phyloP scores from a whole-genome alignment of 768 basidiomycete genomes.

The Pholiota microspora region DNA sequence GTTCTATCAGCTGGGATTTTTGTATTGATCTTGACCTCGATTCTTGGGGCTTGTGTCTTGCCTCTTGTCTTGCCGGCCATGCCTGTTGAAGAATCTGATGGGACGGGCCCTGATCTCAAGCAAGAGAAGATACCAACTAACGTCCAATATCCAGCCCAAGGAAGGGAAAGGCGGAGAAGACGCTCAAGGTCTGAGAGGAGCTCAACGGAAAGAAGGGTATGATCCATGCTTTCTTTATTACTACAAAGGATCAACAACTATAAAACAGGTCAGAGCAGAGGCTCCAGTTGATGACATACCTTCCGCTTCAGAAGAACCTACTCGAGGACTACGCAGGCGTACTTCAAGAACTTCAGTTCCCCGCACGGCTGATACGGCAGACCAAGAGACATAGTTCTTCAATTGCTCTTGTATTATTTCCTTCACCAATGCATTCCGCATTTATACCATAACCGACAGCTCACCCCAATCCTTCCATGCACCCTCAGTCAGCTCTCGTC shows the following conservation, averaged over 20 bases:
- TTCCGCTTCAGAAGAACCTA: slow-evolving; percentile 22
- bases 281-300: slow-evolving; percentile 27
- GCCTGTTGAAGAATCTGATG: slow-evolving; percentile 13
- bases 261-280: slow-evolving; percentile 27
- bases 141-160: not conserved
- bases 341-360: slow-evolving; percentile 38
- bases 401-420: not conserved
- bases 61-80: slow-evolving; percentile 26
- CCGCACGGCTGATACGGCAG: slow-evolving; percentile 27
- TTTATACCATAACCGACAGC: not conserved
- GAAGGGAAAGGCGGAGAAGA: slow-evolving; percentile 15
- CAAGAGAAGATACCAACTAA: not conserved
- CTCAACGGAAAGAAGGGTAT: slow-evolving; percentile 17
- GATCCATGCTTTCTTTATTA: slow-evolving; percentile 14
- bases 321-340: slow-evolving; percentile 42
- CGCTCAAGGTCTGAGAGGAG: slow-evolving; percentile 24
- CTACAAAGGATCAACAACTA: slow-evolving; percentile 8
- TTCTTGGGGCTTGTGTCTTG: slow-evolving; percentile 51
- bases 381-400: slow-evolving; percentile 10
- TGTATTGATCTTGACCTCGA: slow-evolving; percentile 42
- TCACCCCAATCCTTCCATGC: not conserved
- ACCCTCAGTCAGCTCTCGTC: no score
- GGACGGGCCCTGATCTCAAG: slow-evolving; percentile 6
- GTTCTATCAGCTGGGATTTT: slow-evolving; percentile 44
- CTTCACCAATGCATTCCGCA: no score